These are phyloP conservation scores for Lichtheimia ornata DNA, from an alignment of 371 early-diverging fungal genomes.

Conservation along the genomic window DNA sequence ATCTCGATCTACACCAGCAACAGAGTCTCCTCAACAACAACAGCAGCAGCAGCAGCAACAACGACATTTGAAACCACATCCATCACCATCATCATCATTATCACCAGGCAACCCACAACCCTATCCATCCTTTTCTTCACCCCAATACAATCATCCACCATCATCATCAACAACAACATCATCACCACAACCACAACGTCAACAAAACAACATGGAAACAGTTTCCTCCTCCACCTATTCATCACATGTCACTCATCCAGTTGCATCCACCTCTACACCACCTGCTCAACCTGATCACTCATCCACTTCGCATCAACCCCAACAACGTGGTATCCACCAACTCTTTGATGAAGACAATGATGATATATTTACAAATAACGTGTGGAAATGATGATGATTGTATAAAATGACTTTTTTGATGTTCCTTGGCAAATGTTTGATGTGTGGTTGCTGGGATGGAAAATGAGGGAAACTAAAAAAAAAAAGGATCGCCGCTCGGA, in stretches of 20 bases:
- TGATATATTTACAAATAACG: constrained; percentile 20
- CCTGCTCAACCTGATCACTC: not conserved
- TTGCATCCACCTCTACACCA: not conserved
- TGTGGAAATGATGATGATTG: constrained; percentile 33
- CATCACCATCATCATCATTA: not conserved
- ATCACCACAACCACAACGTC: not conserved
- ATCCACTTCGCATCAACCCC: not conserved
- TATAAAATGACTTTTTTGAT: not conserved
- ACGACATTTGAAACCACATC: not conserved
- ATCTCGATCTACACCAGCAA: constrained; percentile 4
- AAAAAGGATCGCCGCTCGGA: no score
- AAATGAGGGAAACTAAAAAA: no score
- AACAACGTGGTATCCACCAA: not conserved
- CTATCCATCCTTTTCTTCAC: constrained; percentile 9
- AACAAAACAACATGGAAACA: no score
- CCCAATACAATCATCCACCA: not conserved
- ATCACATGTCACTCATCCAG: no score
- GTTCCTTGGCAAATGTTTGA: no score
- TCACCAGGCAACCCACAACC: constrained; percentile 9
- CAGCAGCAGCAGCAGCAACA: not conserved
- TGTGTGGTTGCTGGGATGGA: no score
- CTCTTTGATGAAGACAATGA: constrained; percentile 18
- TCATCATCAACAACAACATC: not conserved
- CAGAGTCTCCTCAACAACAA: not conserved
- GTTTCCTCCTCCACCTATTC: no score